Evolutionary conservation across 805 yeast species (phyloP), one percentile per base, ranked within the genome.

Genomic region (Ogataea saltuana): DNA sequence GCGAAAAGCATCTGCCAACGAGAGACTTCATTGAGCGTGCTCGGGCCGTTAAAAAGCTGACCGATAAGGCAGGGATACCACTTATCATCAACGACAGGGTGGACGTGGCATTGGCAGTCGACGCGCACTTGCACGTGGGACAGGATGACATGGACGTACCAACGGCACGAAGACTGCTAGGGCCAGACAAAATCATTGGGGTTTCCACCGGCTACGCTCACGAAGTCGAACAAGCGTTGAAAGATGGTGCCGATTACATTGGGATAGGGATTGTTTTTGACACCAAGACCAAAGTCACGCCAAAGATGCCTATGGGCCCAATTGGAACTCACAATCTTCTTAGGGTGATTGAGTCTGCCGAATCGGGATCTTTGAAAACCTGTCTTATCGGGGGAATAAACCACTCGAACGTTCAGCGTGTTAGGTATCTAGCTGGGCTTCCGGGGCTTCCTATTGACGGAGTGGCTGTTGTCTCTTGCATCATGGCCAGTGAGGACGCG

Each of bases 81-180:
- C 68, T 89, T 51, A 77, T 89, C 25, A 88, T 89, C 57, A 88
- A 89, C 53, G 97, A 89, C 57, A 68, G 97, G 39, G 75, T 88
- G 2, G 97, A 89, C 58, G 88, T 90, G 10, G 97, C 96, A 0
- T 66, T 90, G 33, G 97, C 97, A 0, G 72, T 88, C 43, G 93
- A 77, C 53, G 95, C 95, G 2, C 96, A 88, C 50, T 83, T 90
- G 7, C 97, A 89, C 67, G 87, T 89, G 16, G 97, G 97, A 0
- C 97, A 89, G 61, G 89, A 83, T 41, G 97, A 89, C 59, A 86
- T 89, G 87, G 74, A 76, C 9, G 79, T 79, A 1, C 55, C 55
- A 1, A 53, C 72, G 28, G 93, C 79, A 1, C 65, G 97, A 27
- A 57, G 68, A 53, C 56, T 88, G 23, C 63, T 88, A 10, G 96